phyloP scores from a whole-genome alignment of 2,329 filamentous ascomycete genomes.

The Cytospora piceae region DNA sequence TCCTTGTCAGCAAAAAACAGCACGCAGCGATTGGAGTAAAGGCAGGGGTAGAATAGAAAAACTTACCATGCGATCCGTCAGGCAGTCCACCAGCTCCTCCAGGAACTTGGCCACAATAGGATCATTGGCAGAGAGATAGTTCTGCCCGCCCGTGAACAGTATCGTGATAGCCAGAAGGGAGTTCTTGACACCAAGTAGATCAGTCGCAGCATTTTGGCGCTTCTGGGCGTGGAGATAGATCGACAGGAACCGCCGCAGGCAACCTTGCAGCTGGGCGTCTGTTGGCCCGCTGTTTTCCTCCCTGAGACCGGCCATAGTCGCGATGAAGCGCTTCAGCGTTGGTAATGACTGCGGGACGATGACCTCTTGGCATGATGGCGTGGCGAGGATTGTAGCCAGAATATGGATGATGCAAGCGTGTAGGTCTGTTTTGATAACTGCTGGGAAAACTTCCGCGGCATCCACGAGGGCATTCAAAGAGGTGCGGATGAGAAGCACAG shows the following conservation, averaged over 20 bases:
- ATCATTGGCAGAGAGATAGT: constrained; percentile 74
- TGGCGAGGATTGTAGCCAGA: constrained; percentile 89
- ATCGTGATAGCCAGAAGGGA: constrained; percentile 86
- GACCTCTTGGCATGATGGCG: constrained; percentile 81
- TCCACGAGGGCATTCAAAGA: constrained; percentile 89
- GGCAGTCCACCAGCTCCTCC: constrained; percentile 81
- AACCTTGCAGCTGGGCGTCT: constrained; percentile 76
- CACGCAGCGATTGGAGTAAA: constrained; percentile 1
- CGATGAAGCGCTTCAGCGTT: constrained; percentile 88
- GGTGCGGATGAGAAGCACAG: constrained; percentile 76
- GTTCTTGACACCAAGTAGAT: constrained; percentile 90
- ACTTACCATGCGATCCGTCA: constrained; percentile 72
- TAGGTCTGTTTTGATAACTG: constrained; percentile 93
- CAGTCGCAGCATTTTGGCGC: constrained; percentile 68
- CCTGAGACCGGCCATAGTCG: constrained; percentile 64
- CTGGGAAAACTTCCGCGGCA: constrained; percentile 92
- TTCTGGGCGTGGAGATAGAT: constrained; percentile 79
- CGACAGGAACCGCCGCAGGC: constrained; percentile 78
- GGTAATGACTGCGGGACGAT: constrained; percentile 90
- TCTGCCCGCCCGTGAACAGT: constrained; percentile 79
- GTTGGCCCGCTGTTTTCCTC: constrained; percentile 52
- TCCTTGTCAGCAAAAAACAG: constrained; percentile 32
- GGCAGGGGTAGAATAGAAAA: not conserved
- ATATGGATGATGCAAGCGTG: constrained; percentile 97
- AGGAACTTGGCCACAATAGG: constrained; percentile 75